Evolutionary conservation across 2,329 filamentous ascomycete genomes (phyloP), one percentile per base, ranked within the genome.

Genomic region (Plectosphaerella sp.): DNA sequence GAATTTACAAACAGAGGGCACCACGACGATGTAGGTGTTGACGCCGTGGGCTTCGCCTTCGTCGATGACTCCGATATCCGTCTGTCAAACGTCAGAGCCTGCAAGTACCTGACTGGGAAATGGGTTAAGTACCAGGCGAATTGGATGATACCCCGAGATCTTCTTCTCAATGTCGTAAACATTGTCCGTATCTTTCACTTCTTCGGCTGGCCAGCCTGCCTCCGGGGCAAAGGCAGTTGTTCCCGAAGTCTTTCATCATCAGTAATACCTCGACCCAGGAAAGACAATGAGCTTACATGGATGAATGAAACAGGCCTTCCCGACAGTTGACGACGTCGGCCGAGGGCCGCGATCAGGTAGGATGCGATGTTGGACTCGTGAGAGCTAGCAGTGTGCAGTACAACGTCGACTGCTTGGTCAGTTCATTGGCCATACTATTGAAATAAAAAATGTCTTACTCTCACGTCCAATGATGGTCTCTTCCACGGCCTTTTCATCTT

Each of bases 301-400:
- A 73, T 60, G 39, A 66, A 64, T 49, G 65, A 67, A 4, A 57
- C 58, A 6, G 66, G 53, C 11, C 57, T 58, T 16, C 61, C 64
- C 36, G 51, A 64, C 3, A 28, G 51, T 50, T 59, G 55, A 2
- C 57, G 63, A 9, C 62, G 64, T 16, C 65, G 56, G 16, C 65
- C 65, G 5, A 73, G 63, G 11, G 64, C 69, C 11, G 58, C 60
- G 39, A 73, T 59, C 5, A 73, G 52, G 51, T 66, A 57, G 4
- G 60, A 51, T 14, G 57, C 53, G 15, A 66, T 49, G 4, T 24
- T 41, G 11, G 60, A 54, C 9, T 67, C 60, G 18, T 67, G 56
- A 15, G 64, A 63, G 48, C 64, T 65, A 10, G 68, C 67, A 2
- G 62, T 66, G 48, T 73, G 65, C 14, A 72, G 51, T 25, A 72